A percentile compares a stretch with the other conserved stretches of the same genome.
phyloP scores from a whole-genome alignment of 192 early-diverging fungal species.

The Linnemannia exigua region DNA sequence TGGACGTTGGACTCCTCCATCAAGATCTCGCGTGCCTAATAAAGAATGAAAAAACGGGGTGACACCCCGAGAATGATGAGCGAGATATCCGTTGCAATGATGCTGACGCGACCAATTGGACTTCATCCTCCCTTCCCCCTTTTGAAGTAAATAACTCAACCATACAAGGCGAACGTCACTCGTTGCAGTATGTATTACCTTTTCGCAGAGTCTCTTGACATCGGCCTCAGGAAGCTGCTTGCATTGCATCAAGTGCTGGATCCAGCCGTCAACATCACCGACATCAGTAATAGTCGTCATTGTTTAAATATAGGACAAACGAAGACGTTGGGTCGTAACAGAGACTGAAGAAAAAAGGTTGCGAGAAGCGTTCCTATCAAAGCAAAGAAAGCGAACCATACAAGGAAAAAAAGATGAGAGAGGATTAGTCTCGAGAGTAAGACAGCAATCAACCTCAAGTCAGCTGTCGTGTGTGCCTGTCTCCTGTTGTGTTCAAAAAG shows the following conservation, averaged over 20 bases:
- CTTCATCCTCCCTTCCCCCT: background rate
- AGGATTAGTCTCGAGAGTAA: background rate
- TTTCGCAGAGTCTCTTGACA: constrained; percentile 97
- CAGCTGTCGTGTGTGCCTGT: background rate
- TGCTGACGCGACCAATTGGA: constrained; percentile 1
- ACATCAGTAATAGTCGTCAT: constrained; percentile 72
- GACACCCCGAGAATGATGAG: background rate
- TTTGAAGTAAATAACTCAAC: background rate
- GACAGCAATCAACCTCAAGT: background rate
- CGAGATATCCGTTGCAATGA: background rate
- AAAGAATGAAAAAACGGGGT: background rate
- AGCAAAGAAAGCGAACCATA: too few relatives aligned
- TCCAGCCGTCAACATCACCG: constrained; percentile 93
- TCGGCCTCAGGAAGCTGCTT: constrained; percentile 95
- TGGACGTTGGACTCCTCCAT: constrained; percentile 98
- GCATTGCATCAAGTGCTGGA: constrained; percentile 90
- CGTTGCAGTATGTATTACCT: constrained; percentile 68
- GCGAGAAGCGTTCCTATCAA: constrained; percentile 1
- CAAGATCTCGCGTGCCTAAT: constrained; percentile 91
- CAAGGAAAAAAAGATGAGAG: background rate
- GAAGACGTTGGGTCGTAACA: background rate
- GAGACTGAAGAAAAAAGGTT: background rate
- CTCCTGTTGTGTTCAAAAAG: background rate
- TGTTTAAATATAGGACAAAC: background rate
- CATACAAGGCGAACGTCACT: background rate